phyloP scores from a whole-genome alignment of 2,329 filamentous ascomycete genomes.

The Cytospora piceicola region DNA sequence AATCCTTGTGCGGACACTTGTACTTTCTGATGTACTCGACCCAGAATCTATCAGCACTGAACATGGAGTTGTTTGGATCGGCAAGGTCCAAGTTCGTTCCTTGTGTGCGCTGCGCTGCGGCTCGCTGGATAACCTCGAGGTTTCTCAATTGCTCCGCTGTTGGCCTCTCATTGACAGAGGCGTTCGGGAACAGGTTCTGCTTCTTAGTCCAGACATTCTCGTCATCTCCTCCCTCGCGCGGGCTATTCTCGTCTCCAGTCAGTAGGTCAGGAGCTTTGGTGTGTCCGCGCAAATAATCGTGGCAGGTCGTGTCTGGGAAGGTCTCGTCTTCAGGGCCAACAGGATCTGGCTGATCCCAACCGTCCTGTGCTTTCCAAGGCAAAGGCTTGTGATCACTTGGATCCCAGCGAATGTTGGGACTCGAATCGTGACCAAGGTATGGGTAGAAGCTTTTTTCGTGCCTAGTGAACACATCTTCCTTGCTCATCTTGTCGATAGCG shows the following conservation, averaged over 20 bases:
- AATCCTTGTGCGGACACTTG: slow-evolving; percentile 57
- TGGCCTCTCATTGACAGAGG: slow-evolving; percentile 32
- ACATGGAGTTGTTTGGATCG: slow-evolving; percentile 53
- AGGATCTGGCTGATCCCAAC: background rate
- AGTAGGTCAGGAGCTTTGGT: slow-evolving; percentile 30
- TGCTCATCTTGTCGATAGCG: slow-evolving; percentile 21
- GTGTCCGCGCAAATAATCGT: slow-evolving; percentile 31
- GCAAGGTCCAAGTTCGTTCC: slow-evolving; percentile 26
- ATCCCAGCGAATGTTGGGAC: background rate
- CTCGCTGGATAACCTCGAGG: slow-evolving; percentile 8
- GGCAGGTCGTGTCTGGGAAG: slow-evolving; percentile 6
- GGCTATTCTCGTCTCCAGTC: slow-evolving; percentile 17
- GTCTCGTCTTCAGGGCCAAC: background rate
- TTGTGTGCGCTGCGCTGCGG: background rate
- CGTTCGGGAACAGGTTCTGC: slow-evolving; percentile 37
- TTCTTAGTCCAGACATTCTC: slow-evolving; percentile 34
- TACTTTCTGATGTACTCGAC: slow-evolving; percentile 49
- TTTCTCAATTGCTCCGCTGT: slow-evolving; percentile 31
- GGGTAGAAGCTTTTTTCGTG: slow-evolving; percentile 22
- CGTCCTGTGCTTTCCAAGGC: slow-evolving; percentile 24
- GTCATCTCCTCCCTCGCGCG: slow-evolving; percentile 3
- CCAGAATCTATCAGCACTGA: slow-evolving; percentile 53
- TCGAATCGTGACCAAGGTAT: slow-evolving; percentile 3
- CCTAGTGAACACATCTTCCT: background rate
- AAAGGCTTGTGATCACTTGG: slow-evolving; percentile 8